Evolutionary conservation across 1,284 basidiomycete species (phyloP).

Genomic region (Leccinum subfulvum): DNA sequence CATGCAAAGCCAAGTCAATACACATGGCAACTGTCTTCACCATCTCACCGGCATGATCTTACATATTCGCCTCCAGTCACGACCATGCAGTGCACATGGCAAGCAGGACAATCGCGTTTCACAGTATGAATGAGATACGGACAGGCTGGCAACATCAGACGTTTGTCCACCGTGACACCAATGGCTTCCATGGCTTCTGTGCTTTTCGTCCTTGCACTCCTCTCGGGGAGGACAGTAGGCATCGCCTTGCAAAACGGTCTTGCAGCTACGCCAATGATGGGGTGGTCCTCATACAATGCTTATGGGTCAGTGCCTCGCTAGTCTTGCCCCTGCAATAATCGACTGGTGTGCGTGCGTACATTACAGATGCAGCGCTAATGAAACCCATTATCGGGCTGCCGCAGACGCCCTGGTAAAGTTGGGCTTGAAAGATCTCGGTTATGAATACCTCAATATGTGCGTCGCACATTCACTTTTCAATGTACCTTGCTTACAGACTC

Average conservation of each 20-base stretch:
- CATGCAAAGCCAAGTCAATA: too few relatives aligned
- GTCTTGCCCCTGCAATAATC: background rate
- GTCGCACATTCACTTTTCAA: background rate
- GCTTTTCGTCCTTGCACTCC: background rate
- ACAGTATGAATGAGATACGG: background rate
- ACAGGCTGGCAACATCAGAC: background rate
- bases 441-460: slow-evolving; percentile 8
- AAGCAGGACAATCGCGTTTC: background rate
- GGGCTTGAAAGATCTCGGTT: slow-evolving; percentile 6
- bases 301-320: slow-evolving; percentile 35
- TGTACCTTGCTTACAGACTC: background rate
- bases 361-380: slow-evolving; percentile 4
- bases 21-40: too few relatives aligned
- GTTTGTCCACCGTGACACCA: background rate
- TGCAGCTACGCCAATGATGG: slow-evolving; percentile 43
- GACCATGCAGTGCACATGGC: background rate
- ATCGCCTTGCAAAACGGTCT: slow-evolving; percentile 39
- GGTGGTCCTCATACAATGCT: slow-evolving; percentile 48
- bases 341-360: background rate
- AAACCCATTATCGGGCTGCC: slow-evolving; percentile 4
- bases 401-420: slow-evolving; percentile 1
- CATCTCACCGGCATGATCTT: too few relatives aligned
- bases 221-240: background rate
- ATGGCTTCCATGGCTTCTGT: background rate
- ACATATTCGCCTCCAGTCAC: background rate